A percentile compares a stretch with the other conserved stretches of the same genome.
phyloP scores from a whole-genome alignment of 1,284 basidiomycete genomes.

The Somion occarium region DNA sequence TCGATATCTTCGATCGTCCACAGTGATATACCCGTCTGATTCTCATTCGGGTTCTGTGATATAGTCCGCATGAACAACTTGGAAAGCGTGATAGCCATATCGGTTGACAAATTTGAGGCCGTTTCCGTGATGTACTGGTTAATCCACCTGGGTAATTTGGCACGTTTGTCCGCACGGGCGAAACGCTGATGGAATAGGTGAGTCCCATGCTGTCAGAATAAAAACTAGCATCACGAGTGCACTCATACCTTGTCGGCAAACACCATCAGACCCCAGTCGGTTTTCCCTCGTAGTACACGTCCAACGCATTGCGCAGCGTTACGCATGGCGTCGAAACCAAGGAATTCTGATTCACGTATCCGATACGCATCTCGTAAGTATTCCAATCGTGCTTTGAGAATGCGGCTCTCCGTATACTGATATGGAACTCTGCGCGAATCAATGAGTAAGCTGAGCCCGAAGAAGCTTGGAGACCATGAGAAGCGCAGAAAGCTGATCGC shows the following conservation, averaged over 20 bases:
- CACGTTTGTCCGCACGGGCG: constrained; percentile 93
- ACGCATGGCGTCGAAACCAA: constrained; percentile 99
- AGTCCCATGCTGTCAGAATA: constrained; percentile 1
- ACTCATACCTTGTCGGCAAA: constrained; percentile 91
- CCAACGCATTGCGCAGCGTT: constrained; percentile 99
- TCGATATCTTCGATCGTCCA: constrained; percentile 91
- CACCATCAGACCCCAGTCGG: constrained; percentile 99
- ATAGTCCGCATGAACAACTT: constrained; percentile 98
- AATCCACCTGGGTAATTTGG: constrained; percentile 98
- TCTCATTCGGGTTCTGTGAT: constrained; percentile 94
- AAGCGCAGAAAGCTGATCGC: too few relatives aligned
- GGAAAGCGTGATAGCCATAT: constrained; percentile 95
- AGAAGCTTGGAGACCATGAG: not conserved
- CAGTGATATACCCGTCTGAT: constrained; percentile 89
- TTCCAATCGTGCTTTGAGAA: constrained; percentile 95
- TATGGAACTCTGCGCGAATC: constrained; percentile 75
- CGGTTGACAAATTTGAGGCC: constrained; percentile 95
- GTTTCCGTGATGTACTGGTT: constrained; percentile 99
- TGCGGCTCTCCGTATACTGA: constrained; percentile 98
- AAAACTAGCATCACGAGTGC: constrained; percentile 7
- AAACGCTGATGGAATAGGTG: constrained; percentile 65
- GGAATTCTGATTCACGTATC: constrained; percentile 96
- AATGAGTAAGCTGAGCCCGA: not conserved
- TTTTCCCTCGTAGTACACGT: constrained; percentile 95
- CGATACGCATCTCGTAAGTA: constrained; percentile 98